Evolutionary conservation across 257 asterid genomes (phyloP).

Genomic region (Solanum gandarillasii): DNA sequence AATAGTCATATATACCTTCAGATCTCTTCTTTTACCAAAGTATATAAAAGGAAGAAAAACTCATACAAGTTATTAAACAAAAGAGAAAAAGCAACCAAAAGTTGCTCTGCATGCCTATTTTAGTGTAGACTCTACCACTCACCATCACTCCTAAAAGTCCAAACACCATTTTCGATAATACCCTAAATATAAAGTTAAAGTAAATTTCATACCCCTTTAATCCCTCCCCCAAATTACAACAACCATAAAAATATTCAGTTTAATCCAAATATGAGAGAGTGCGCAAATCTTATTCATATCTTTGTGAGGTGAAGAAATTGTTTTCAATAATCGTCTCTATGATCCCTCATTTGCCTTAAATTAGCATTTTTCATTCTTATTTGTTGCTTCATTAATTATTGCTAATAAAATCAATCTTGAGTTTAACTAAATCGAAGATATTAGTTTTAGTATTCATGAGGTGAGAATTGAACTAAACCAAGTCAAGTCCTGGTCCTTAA

Average conservation of each 20-base stretch:
- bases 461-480: background rate
- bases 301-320: background rate
- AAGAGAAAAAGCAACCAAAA: conserved; percentile 24
- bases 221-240: background rate
- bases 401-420: background rate
- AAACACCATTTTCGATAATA: background rate
- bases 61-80: background rate
- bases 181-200: background rate
- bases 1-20: background rate
- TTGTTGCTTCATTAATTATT: background rate
- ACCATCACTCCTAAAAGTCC: background rate
- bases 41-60: conserved; percentile 2
- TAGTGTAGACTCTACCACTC: background rate
- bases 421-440: background rate
- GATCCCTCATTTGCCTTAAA: background rate
- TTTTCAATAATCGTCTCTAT: background rate
- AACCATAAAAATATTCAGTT: background rate
- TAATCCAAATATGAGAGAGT: background rate
- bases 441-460: background rate
- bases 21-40: conserved; percentile 35
- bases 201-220: background rate
- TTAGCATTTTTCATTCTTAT: background rate
- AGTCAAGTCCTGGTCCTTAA: background rate
- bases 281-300: background rate
- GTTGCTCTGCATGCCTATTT: conserved; percentile 16